These are phyloP conservation scores for Celoporthe dispersa DNA, from an alignment of 2,329 filamentous ascomycete species.

Conservation along the genomic window DNA sequence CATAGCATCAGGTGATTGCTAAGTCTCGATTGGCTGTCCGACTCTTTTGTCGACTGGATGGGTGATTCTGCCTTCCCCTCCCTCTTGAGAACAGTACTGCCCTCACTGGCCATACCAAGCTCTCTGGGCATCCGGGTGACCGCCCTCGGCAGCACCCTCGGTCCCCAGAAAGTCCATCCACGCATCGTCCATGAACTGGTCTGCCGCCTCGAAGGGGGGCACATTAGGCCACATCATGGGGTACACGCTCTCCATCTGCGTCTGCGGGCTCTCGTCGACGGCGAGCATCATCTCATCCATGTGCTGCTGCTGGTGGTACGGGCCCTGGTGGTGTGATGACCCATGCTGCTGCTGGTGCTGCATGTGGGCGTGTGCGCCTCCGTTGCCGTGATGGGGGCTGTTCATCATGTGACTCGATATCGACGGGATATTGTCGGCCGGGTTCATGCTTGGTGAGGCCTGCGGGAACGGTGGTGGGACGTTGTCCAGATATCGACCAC, in stretches of 20 bases:
- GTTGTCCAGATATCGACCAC: conserved; percentile 42
- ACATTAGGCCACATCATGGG: conserved; percentile 53
- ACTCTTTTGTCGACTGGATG: not conserved
- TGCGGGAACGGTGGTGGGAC: conserved; percentile 29
- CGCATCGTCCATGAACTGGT: conserved; percentile 44
- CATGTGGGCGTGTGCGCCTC: conserved; percentile 24
- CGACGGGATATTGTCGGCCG: conserved; percentile 18
- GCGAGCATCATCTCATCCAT: conserved; percentile 34
- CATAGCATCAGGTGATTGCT: not conserved
- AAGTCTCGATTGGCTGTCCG: not conserved
- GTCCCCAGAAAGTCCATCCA: conserved; percentile 43
- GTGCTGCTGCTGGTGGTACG: conserved; percentile 30
- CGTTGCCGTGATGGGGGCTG: conserved; percentile 17
- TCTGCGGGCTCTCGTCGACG: conserved; percentile 46
- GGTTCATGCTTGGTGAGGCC: conserved; percentile 26
- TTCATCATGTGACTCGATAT: conserved; percentile 16
- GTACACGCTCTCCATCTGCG: conserved; percentile 48
- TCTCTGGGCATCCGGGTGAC: conserved; percentile 19
- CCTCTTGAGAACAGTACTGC: not conserved
- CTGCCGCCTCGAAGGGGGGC: conserved; percentile 41
- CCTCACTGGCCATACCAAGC: conserved; percentile 28
- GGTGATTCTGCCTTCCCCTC: not conserved
- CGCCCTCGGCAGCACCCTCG: conserved; percentile 27
- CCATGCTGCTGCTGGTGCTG: conserved; percentile 11
- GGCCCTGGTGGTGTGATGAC: conserved; percentile 21